phyloP scores from a whole-genome alignment of 2,329 filamentous ascomycete genomes.

The Fusarium musae region DNA sequence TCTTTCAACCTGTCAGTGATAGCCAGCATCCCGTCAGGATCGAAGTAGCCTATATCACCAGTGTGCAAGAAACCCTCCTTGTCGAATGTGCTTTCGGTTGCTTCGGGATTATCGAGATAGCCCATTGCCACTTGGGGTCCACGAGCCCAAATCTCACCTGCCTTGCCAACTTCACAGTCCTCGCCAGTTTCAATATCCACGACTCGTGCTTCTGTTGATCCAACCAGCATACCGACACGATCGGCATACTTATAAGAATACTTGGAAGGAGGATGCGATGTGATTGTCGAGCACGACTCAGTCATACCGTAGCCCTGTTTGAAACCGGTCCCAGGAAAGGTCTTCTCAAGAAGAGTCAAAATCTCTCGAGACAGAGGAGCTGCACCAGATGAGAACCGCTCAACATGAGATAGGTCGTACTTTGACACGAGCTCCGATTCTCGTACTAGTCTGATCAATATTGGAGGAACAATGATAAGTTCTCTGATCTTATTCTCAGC shows the following conservation, averaged over 20 bases:
- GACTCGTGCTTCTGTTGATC: constrained; percentile 76
- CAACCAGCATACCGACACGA: constrained; percentile 22
- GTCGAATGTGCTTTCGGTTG: neutral
- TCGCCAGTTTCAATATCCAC: constrained; percentile 70
- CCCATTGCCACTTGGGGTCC: constrained; percentile 8
- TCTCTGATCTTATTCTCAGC: neutral
- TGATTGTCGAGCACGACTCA: constrained; percentile 81
- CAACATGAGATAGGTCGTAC: constrained; percentile 25
- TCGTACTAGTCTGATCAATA: neutral
- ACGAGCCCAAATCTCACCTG: constrained; percentile 50
- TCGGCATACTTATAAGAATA: constrained; percentile 54
- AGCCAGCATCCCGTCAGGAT: neutral
- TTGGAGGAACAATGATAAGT: neutral
- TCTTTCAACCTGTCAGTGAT: constrained; percentile 11
- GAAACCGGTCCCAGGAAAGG: constrained; percentile 26
- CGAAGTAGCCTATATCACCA: neutral
- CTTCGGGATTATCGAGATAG: neutral
- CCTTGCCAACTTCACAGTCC: constrained; percentile 69
- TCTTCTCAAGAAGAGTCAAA: constrained; percentile 5
- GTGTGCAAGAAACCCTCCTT: neutral
- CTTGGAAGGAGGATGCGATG: constrained; percentile 75
- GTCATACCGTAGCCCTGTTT: constrained; percentile 82
- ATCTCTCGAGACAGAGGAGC: constrained; percentile 30
- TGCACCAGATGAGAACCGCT: constrained; percentile 24
- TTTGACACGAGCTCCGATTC: neutral